These are phyloP conservation scores for Leccinum olivaceoglutinosum DNA, from an alignment of 1,284 basidiomycete species.

Conservation along the genomic window DNA sequence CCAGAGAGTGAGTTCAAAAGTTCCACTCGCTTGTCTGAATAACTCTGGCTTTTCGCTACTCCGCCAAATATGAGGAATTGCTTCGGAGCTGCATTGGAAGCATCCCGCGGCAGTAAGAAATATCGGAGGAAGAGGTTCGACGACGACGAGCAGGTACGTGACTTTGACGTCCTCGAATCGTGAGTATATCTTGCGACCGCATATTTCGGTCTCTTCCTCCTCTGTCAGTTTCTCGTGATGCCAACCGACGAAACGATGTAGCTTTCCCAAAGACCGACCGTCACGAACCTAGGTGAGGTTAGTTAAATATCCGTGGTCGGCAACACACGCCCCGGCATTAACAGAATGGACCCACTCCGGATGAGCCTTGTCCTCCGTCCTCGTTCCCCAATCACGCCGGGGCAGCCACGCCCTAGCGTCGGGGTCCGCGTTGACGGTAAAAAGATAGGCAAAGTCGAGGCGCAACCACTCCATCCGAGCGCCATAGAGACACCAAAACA, in stretches of 20 bases:
- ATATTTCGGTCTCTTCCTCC: conserved; percentile 47
- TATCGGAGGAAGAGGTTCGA: conserved; percentile 49
- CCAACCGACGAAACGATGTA: conserved; percentile 54
- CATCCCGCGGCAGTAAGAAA: conserved; percentile 46
- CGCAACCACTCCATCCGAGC: conserved; percentile 52
- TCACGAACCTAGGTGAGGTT: conserved; percentile 50
- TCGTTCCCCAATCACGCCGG: conserved; percentile 41
- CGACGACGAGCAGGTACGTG: conserved; percentile 56
- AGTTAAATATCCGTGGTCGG: conserved; percentile 39
- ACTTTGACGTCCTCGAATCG: conserved; percentile 36
- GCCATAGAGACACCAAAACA: conserved; percentile 55
- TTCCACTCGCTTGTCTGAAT: too few species aligned
- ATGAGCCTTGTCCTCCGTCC: conserved; percentile 10
- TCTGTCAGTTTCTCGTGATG: conserved; percentile 36
- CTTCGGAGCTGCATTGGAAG: conserved; percentile 19
- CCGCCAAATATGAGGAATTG: conserved; percentile 20
- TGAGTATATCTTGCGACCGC: conserved; percentile 27
- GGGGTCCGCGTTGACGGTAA: conserved; percentile 35
- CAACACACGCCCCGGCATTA: conserved; percentile 42
- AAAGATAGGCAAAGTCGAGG: conserved; percentile 56
- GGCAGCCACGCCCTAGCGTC: conserved; percentile 39
- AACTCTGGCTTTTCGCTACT: too few species aligned
- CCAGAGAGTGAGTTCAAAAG: too few species aligned
- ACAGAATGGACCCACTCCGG: conserved; percentile 13
- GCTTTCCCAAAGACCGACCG: conserved; percentile 39